Conservation (phyloP, 129 eudicot species). For the Saposhnikovia divaricata region DNA sequence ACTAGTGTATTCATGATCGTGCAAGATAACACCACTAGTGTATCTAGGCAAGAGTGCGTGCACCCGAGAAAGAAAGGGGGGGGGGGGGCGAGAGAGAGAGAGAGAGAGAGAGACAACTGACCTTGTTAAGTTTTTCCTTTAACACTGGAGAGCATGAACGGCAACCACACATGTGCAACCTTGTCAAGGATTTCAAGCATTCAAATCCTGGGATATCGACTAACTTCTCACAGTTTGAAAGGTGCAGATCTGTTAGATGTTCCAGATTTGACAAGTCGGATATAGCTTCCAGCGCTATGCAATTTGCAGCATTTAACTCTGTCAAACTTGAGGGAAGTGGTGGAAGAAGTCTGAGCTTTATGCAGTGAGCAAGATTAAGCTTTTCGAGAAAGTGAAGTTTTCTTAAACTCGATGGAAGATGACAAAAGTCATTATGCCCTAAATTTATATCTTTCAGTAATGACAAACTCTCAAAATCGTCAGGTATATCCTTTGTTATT, state of each 20-base stretch:
- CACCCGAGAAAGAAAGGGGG: too few relatives aligned
- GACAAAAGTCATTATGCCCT: constrained; percentile 24
- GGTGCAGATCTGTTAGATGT: constrained; percentile 23
- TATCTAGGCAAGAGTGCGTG: too few relatives aligned
- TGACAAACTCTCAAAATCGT: constrained; percentile 27
- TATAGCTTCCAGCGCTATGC: constrained; percentile 21
- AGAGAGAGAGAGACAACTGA: background rate
- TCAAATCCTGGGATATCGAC: constrained; percentile 42
- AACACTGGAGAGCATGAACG: constrained; percentile 18
- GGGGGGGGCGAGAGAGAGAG: too few relatives aligned
- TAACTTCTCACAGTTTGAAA: constrained; percentile 30
- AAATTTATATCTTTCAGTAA: constrained; percentile 17
- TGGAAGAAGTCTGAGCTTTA: constrained; percentile 28
- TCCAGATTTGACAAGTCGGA: constrained; percentile 30
- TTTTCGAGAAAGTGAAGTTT: constrained; percentile 22
- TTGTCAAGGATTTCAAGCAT: constrained; percentile 29
- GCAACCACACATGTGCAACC: constrained; percentile 35
- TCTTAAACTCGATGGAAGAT: constrained; percentile 28
- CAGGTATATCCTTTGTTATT: constrained; percentile 24
- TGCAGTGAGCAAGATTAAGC: constrained; percentile 22
- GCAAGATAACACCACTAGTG: background rate
- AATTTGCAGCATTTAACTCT: constrained; percentile 26
- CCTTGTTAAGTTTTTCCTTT: constrained; percentile 27
- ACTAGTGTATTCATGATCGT: background rate
- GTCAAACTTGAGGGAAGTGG: constrained; percentile 34